Percentiles rank a stretch among this genome's conserved stretches.
These are phyloP conservation scores for Boechera divaricarpa DNA, from an alignment of 345 rosid genomes.

Conservation along the genomic window DNA sequence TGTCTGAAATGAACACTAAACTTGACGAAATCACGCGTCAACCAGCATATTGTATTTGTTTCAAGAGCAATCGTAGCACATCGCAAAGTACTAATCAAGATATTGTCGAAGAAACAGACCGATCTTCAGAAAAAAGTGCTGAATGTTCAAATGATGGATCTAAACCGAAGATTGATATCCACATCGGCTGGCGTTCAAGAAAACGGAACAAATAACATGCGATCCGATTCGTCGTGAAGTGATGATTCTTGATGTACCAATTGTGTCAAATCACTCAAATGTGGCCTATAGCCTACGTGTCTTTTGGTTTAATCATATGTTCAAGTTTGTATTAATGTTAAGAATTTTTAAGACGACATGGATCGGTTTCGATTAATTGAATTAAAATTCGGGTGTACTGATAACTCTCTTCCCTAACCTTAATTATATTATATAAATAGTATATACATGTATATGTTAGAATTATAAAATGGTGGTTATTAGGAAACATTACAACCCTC, in stretches of 20 bases:
- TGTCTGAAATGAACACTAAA: conserved; percentile 39
- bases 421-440: no score
- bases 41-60: conserved; percentile 12
- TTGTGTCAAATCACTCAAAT: not conserved
- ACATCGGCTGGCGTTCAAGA: conserved; percentile 29
- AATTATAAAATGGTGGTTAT: no score
- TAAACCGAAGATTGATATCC: conserved; percentile 38
- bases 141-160: conserved; percentile 15
- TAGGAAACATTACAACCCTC: no score
- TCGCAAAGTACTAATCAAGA: conserved; percentile 13
- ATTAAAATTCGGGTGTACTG: no score
- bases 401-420: no score
- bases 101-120: not conserved
- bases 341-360: no score
- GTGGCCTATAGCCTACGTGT: not conserved
- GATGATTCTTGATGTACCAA: not conserved
- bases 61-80: not conserved
- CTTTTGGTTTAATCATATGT: no score
- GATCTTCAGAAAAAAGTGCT: not conserved
- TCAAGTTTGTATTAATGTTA: no score
- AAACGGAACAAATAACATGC: conserved; percentile 16
- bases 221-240: conserved; percentile 6
- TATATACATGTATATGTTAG: no score
- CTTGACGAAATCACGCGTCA: conserved; percentile 25
- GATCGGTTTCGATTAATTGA: no score